Base-by-base conservation (phyloP, 129 eudicot species). In the Sambucus nigra region DNA sequence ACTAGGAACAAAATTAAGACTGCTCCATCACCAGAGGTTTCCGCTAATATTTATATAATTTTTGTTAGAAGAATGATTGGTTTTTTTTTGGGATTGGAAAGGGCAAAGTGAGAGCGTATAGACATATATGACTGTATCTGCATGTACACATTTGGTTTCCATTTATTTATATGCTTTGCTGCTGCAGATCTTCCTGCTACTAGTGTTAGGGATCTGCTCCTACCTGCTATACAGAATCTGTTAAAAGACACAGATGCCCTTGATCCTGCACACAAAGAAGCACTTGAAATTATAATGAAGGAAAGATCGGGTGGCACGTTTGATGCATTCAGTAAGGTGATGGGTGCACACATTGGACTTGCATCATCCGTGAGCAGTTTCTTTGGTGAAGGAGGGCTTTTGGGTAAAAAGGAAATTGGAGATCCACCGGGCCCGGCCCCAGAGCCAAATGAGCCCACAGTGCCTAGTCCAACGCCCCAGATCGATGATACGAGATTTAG, bases 181-280 rank as follows among this genome's bases (percentile, higher is more conserved):
- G 20, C 29, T 79, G 55, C 88, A 89, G 97, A 89, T 61, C 82
- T 89, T 54, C 55, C 95, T 19, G 54, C 76, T 32, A 59, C 88
- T 17, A 84, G 95, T 69, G 88, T 84, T 11, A 66, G 88, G 47
- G 88, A 89, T 54, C 73, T 64, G 51, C 93, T 89, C 41, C 55
- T 89, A 44, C 97, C 97, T 10, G 72, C 97, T 0, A 81, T 89
- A 29, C 94, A 84, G 35, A 84, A 84, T 71, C 74, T 89, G 46
- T 35, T 89, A 52, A 89, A 84, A 63, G 97, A 89, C 73, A 38
- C 67, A 0, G 97, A 89, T 44, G 92, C 97, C 5, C 83, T 89
- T 22, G 97, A 89, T 72, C 97, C 97, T 51, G 97, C 97, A 41
- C 97, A 89, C 69, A 89, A 89, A 64, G 97, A 89, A 57, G 97